Percentiles rank a stretch among this genome's conserved stretches.
Evolutionary conservation across 306 rosid genomes (phyloP).

Genomic region (Dalbergia cultrata): DNA sequence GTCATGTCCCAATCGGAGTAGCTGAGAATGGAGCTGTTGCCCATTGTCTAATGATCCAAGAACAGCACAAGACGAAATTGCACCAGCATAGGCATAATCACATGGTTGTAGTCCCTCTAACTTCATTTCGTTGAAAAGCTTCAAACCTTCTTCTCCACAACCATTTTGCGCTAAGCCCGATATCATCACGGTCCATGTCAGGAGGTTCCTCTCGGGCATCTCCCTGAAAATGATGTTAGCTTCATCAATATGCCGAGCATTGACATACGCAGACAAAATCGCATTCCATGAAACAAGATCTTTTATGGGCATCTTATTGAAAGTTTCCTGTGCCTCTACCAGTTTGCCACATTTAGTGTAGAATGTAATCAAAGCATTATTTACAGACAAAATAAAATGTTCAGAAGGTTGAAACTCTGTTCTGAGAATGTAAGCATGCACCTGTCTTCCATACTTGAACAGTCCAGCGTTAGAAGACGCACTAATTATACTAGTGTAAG

Average conservation of each 20-base stretch:
- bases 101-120: conserved; percentile 62
- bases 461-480: conserved; percentile 56
- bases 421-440: conserved; percentile 59
- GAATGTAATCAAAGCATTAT: conserved; percentile 60
- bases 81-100: conserved; percentile 70
- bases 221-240: conserved; percentile 57
- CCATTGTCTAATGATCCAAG: conserved; percentile 64
- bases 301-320: conserved; percentile 48
- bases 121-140: conserved; percentile 61
- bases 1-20: conserved; percentile 53
- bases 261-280: conserved; percentile 58
- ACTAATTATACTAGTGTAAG: conserved; percentile 59
- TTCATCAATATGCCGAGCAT: conserved; percentile 51
- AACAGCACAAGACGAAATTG: conserved; percentile 56
- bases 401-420: conserved; percentile 50
- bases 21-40: conserved; percentile 59
- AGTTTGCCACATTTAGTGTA: conserved; percentile 52
- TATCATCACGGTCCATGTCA: conserved; percentile 68
- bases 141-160: conserved; percentile 62
- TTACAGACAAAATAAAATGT: conserved; percentile 55
- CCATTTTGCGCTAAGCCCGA: conserved; percentile 64
- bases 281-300: conserved; percentile 66
- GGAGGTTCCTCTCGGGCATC: conserved; percentile 56
- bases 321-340: conserved; percentile 51
- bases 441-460: conserved; percentile 52